Evolutionary conservation across 257 asterid species (phyloP).

Genomic region (Eucommia ulmoides): DNA sequence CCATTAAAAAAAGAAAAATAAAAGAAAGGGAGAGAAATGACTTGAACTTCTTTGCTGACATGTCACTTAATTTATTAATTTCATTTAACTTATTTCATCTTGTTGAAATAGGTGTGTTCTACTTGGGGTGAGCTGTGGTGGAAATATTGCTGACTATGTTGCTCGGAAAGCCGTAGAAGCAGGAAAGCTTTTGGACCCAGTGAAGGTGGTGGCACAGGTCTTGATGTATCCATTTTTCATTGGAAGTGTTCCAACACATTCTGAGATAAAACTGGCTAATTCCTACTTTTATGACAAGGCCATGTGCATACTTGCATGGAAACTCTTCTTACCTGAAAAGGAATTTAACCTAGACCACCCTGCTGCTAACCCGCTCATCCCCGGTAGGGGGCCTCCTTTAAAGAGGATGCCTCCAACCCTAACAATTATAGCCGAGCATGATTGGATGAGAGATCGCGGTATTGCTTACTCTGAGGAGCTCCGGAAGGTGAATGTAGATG

Average conservation of each 20-base stretch:
- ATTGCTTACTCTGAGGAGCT: slow-evolving; percentile 92
- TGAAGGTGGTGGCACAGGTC: slow-evolving; percentile 89
- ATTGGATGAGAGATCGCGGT: slow-evolving; percentile 91
- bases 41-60: background rate
- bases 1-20: no score
- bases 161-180: slow-evolving; percentile 75
- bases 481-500: slow-evolving; percentile 75
- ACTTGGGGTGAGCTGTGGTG: slow-evolving; percentile 96
- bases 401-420: slow-evolving; percentile 85
- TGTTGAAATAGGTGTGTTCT: slow-evolving; percentile 65
- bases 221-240: slow-evolving; percentile 90
- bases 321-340: slow-evolving; percentile 59
- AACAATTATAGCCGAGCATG: slow-evolving; percentile 82
- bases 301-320: slow-evolving; percentile 78
- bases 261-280: slow-evolving; percentile 74
- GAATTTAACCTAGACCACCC: slow-evolving; percentile 75
- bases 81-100: slow-evolving; percentile 4
- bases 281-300: slow-evolving; percentile 91
- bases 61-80: slow-evolving; percentile 6
- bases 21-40: background rate
- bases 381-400: slow-evolving; percentile 54
- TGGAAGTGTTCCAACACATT: slow-evolving; percentile 75
- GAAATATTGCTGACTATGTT: slow-evolving; percentile 70
- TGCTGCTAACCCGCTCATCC: slow-evolving; percentile 64
- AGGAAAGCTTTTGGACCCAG: slow-evolving; percentile 73